Evolutionary conservation across 2,329 filamentous ascomycete species (phyloP).

Genomic region (Colletotrichum sp.): DNA sequence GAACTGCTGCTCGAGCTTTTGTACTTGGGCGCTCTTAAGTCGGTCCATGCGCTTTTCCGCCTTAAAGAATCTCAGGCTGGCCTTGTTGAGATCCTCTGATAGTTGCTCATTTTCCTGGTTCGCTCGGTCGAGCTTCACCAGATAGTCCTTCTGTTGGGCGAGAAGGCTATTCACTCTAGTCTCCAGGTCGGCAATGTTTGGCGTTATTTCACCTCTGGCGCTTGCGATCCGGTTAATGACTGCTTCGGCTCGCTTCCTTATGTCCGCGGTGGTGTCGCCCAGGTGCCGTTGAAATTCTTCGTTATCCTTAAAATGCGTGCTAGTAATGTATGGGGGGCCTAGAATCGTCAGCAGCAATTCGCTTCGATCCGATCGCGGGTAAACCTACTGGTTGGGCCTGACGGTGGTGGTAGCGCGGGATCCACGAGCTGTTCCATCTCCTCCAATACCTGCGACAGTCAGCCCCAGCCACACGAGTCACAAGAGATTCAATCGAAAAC

Average conservation of each 20-base stretch:
- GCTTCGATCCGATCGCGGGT: neutral
- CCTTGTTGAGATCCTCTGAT: conserved; percentile 85
- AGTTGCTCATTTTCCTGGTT: conserved; percentile 82
- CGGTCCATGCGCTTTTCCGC: conserved; percentile 95
- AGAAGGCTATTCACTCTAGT: conserved; percentile 76
- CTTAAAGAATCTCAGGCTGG: conserved; percentile 89
- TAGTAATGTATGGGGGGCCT: conserved; percentile 63
- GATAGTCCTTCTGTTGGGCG: conserved; percentile 81
- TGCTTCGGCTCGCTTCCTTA: conserved; percentile 74
- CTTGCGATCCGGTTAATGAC: conserved; percentile 66
- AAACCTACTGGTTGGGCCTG: conserved; percentile 16
- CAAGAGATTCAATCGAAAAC: conserved; percentile 29
- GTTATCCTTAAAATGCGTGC: conserved; percentile 66
- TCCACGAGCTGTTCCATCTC: conserved; percentile 67
- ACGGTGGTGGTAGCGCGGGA: conserved; percentile 46
- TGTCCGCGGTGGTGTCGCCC: conserved; percentile 74
- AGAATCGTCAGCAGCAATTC: conserved; percentile 29
- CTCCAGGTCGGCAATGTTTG: conserved; percentile 77
- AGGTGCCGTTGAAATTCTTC: conserved; percentile 84
- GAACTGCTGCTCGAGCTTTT: conserved; percentile 90
- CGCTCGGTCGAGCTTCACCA: conserved; percentile 77
- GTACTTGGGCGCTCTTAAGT: conserved; percentile 85
- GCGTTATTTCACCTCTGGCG: conserved; percentile 59
- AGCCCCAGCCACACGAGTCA: conserved; percentile 23
- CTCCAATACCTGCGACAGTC: conserved; percentile 59